phyloP scores from a whole-genome alignment of 1,139 yeast species.

The Candida sp. region DNA sequence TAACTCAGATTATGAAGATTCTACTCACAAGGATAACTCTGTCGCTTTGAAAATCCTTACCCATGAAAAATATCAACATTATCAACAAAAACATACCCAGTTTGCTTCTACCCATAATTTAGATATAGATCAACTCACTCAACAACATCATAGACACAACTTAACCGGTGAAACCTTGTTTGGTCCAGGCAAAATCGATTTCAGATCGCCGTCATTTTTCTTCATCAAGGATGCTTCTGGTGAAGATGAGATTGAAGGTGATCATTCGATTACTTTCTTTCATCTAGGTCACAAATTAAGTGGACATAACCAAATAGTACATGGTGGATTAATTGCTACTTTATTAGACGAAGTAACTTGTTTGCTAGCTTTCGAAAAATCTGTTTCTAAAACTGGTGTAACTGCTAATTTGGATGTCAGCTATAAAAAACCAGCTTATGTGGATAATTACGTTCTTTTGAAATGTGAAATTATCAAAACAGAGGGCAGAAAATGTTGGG shows the following conservation, averaged over 20 bases:
- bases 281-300: conserved; percentile 44
- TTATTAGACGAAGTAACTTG: conserved; percentile 53
- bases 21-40: not conserved
- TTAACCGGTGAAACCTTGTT: conserved; percentile 35
- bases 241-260: conserved; percentile 10
- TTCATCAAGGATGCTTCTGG: conserved; percentile 26
- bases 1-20: conserved; percentile 1
- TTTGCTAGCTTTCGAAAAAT: conserved; percentile 47
- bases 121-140: not conserved
- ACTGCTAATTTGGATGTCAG: conserved; percentile 45
- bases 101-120: not conserved
- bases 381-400: conserved; percentile 39
- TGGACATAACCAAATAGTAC: conserved; percentile 52
- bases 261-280: conserved; percentile 35
- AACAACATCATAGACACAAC: conserved; percentile 7
- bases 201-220: conserved; percentile 33
- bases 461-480: conserved; percentile 32
- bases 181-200: conserved; percentile 34
- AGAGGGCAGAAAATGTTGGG: conserved; percentile 42
- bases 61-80: not conserved
- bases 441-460: conserved; percentile 30
- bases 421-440: conserved; percentile 36
- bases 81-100: not conserved
- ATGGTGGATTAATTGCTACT: conserved; percentile 55
- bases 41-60: not conserved